phyloP scores from a whole-genome alignment of 2,329 filamentous ascomycete species.

The Penicillium sp. region DNA sequence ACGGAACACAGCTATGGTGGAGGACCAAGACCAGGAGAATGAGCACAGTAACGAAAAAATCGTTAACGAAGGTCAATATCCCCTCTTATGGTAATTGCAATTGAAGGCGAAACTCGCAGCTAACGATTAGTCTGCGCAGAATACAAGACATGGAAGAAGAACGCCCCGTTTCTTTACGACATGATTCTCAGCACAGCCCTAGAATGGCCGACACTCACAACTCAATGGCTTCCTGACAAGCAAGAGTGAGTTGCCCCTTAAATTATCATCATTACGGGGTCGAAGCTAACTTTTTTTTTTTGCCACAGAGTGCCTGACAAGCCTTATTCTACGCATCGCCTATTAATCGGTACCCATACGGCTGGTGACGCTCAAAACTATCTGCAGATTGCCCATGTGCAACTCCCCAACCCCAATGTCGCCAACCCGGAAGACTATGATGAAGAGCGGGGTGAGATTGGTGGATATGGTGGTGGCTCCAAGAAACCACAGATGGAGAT shows the following conservation, averaged over 20 bases:
- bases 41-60: conserved; percentile 81
- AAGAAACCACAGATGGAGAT: conserved; percentile 72
- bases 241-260: conserved; percentile 63
- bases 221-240: conserved; percentile 97
- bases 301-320: conserved; percentile 71
- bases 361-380: conserved; percentile 85
- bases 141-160: conserved; percentile 99
- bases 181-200: conserved; percentile 94
- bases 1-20: conserved; percentile 31
- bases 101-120: neutral
- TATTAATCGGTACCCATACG: conserved; percentile 94
- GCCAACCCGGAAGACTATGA: conserved; percentile 84
- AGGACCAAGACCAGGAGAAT: conserved; percentile 57
- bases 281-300: conserved; percentile 3
- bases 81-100: neutral
- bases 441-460: conserved; percentile 88
- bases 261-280: neutral
- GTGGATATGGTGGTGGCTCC: conserved; percentile 77
- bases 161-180: conserved; percentile 96
- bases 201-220: conserved; percentile 96
- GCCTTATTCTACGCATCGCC: conserved; percentile 82
- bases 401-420: conserved; percentile 77
- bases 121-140: conserved; percentile 57
- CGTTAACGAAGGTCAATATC: conserved; percentile 80
- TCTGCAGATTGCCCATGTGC: conserved; percentile 90